These are phyloP conservation scores for Platanus orientalis DNA, from an alignment of 164 flowering plant species.

Conservation along the genomic window DNA sequence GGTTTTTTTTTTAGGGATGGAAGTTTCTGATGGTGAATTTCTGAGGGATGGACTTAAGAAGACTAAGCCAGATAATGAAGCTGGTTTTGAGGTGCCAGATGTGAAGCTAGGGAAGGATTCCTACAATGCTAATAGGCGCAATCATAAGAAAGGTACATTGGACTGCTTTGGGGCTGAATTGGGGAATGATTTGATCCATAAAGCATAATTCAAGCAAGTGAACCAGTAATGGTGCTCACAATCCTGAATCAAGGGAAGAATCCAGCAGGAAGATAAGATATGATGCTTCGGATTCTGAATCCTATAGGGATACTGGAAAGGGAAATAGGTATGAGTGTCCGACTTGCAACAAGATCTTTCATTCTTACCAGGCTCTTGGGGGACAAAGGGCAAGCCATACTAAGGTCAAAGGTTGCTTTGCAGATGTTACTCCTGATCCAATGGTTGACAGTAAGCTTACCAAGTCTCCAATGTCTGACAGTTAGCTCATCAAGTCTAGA, in stretches of 20 bases:
- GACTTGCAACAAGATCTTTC: slow-evolving; percentile 46
- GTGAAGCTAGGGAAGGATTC: no score
- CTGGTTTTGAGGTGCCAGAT: no score
- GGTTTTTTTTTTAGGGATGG: slow-evolving; percentile 26
- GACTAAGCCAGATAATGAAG: no score
- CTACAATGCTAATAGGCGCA: slow-evolving; percentile 13
- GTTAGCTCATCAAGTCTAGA: no score
- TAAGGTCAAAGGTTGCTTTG: slow-evolving; percentile 27
- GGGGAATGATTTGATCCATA: no score
- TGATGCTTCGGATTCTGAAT: slow-evolving; percentile 16
- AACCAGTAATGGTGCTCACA: slow-evolving; percentile 13
- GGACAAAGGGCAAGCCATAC: slow-evolving; percentile 48
- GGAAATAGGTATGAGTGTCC: slow-evolving; percentile 42
- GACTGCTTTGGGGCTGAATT: background rate
- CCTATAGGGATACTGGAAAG: slow-evolving; percentile 20
- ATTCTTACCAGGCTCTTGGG: no score
- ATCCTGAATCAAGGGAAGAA: slow-evolving; percentile 18
- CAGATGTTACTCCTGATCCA: slow-evolving; percentile 20
- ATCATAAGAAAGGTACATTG: background rate
- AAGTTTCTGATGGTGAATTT: slow-evolving; percentile 16
- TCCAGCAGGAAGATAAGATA: slow-evolving; percentile 13
- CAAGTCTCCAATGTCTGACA: no score
- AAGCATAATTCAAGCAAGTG: slow-evolving; percentile 25
- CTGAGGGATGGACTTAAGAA: no score
- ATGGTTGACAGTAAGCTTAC: no score